Base-by-base conservation (phyloP, 257 asterid genomes). In the Nicotiana tabacum region DNA sequence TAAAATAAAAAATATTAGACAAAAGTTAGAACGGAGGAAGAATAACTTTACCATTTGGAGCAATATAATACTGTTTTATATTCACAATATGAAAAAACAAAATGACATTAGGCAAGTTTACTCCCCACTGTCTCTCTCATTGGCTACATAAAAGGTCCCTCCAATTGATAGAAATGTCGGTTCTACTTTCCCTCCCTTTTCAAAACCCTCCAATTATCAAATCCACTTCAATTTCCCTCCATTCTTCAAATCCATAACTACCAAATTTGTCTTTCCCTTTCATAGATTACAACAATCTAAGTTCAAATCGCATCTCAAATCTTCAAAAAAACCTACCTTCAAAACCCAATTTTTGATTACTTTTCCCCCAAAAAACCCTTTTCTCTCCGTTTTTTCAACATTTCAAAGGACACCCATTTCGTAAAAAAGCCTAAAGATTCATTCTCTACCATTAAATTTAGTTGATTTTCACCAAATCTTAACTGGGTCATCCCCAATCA, bases 311-410 rank as follows among this genome's bases (percentile, higher is more conserved):
- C 66, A 2, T 60, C 51, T 12, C 33, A 83, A 13, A 2, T 56
- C 66, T 29, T 32, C 86, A 16, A 30, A 46, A 32, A 66, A 66
- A 35, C 18, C n/a, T 7, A 17, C 60, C 15, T 55, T 55, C 15
- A 55, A 55, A 2, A 5, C 24, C 27, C 62, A 57, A 17, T 57
- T 57, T 16, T 57, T 57, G 58, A 53, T 60, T 79, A 56, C 82
- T 46, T 66, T 60, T 80, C 76, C 84, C 51, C 18, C 78, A 61
- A 67, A 15, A 77, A 16, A 56, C 61, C 67, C 81, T 57, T 58
- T 46, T 74, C 67, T 46, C 58, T 78, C 66, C 8, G 62, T 86
- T 86, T 87, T 88, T 88, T 80, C 88, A 88, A 69, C 67, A 67
- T 13, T 78, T 81, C 60, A 33, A 67, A 16, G 6, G 0, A 67